Evolutionary conservation across 495 filamentous ascomycete species (phyloP), one percentile per base, ranked within the genome.

Genomic region (Penicillium salamii): DNA sequence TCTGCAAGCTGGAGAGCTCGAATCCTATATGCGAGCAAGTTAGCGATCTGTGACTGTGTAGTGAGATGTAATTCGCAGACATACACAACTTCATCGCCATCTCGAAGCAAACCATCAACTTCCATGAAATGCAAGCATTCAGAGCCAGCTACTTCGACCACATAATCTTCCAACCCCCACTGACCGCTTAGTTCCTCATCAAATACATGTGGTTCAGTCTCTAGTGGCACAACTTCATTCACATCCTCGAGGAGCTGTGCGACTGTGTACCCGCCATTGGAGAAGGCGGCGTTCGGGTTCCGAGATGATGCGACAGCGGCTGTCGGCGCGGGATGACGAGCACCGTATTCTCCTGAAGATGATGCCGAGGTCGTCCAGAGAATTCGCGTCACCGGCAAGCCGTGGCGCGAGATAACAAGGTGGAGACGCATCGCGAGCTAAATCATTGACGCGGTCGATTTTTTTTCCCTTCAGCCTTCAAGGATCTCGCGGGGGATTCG

Each of bases 141-240:
- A 49, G 87, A 97, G 33, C 83, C 88, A 3, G 70, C 74, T 3
- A 97, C 76, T 63, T 95, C 87, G 23, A 96, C 91, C 14, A 82
- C 83, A 68, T 98, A 98, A 61, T 97, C 89, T 58, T 98, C 93
- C 20, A 97, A 60, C 1, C 91, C 93, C 88, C 88, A 96, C 50
- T 86, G 78, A 12, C 73, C 77, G 45, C 70, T 69, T 23, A 49
- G 58, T 24, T 73, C 68, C 8, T 61, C 53, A 29, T 72, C 69
- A 28, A 72, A 66, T 24, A 66, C 36, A 14, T 46, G 60, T 3
- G 66, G 61, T 28, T 74, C 80, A 33, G 86, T 86, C 65, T 97
- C 93, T 1, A 98, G 77, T 2, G 91, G 91, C 7, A 97, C 71
- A 19, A 88, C 77, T 29, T 90, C 83, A 59, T 95, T 91, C 40